Base-by-base conservation (phyloP, 2,329 filamentous ascomycete species). In the Diplodia mutila region DNA sequence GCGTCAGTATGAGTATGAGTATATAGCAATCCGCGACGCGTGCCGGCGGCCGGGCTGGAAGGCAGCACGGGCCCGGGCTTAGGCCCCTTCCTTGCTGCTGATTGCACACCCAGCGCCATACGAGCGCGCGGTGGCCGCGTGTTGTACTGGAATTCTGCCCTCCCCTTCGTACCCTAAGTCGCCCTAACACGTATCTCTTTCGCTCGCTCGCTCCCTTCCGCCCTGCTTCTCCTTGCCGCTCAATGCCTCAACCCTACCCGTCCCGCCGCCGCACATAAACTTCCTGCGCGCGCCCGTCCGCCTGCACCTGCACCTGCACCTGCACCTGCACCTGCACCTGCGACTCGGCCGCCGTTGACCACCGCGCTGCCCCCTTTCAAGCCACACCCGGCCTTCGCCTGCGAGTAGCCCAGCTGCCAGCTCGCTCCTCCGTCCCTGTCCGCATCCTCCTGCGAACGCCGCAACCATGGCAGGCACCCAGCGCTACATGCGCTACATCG, bases 401-500 rank as follows among this genome's bases (percentile, higher is more conserved):
- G 54, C 34, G 12, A n/a, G 16, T 4, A 29, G 55, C 23, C 16
- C 25, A 48, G 25, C 57, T 61, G n/a, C 34, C 18, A 39, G n/a
- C 25, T 32, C 16, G 23, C 52, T 29, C 25, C 23, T 64, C 37
- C 18, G 29, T 25, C 51, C 8, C 12, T 51, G 21, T 21, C 37
- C 11, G 9, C 27, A 29, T n/a, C 21, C 37, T 23, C n/a, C 37
- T 3, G 14, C 23, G n/a, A 16, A 46, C 42, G 39, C 32, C 37
- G 12, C 48, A 49, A 87, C 86, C 84, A 89, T 89, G 81, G 86
- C 89, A 69, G 89, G 89, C 77, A 89, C 87, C 72, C 88, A 90
- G 80, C 89, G 91, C 81, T 92, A 93, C 75, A 75, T 88, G 72
- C 86, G 87, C 73, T 89, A 89, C 77, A 83, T 97, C 78, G 85